These are phyloP conservation scores for Aureobasidium leucospermi DNA, from an alignment of 2,329 filamentous ascomycete species.

Conservation along the genomic window DNA sequence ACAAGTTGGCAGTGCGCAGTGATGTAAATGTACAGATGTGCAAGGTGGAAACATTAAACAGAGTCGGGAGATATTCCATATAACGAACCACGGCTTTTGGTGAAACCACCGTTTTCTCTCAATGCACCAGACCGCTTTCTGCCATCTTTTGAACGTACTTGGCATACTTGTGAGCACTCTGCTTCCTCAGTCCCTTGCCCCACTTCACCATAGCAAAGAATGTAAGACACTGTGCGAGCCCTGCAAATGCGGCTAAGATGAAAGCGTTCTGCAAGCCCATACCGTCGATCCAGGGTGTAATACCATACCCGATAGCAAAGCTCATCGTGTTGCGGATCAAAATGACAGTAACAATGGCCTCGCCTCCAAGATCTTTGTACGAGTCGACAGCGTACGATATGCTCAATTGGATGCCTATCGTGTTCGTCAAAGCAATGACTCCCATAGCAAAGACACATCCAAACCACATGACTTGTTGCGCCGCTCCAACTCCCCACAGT, in stretches of 20 bases:
- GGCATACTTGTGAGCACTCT: constrained; percentile 32
- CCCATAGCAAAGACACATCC: constrained; percentile 42
- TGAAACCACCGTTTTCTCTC: background rate
- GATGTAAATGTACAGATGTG: too few species aligned
- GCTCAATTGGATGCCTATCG: constrained; percentile 37
- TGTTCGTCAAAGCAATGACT: constrained; percentile 37
- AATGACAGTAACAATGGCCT: constrained; percentile 45
- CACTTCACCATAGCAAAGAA: constrained; percentile 42
- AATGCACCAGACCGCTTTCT: constrained; percentile 21
- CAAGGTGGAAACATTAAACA: too few species aligned
- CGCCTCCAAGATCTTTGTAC: constrained; percentile 42
- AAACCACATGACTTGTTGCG: constrained; percentile 25
- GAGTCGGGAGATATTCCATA: too few species aligned
- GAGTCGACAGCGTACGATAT: constrained; percentile 43
- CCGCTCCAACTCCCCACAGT: constrained; percentile 46
- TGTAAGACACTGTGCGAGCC: constrained; percentile 33
- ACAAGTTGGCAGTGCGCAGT: too few species aligned
- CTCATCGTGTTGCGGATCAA: constrained; percentile 44
- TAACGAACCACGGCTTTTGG: background rate
- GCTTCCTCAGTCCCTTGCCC: constrained; percentile 39
- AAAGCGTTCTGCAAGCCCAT: constrained; percentile 39
- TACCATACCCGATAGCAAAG: constrained; percentile 45
- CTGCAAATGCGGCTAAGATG: constrained; percentile 36
- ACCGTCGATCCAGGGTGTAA: constrained; percentile 38
- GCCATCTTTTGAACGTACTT: constrained; percentile 31